phyloP scores from a whole-genome alignment of 805 yeast genomes.

The Candida odintsovae region DNA sequence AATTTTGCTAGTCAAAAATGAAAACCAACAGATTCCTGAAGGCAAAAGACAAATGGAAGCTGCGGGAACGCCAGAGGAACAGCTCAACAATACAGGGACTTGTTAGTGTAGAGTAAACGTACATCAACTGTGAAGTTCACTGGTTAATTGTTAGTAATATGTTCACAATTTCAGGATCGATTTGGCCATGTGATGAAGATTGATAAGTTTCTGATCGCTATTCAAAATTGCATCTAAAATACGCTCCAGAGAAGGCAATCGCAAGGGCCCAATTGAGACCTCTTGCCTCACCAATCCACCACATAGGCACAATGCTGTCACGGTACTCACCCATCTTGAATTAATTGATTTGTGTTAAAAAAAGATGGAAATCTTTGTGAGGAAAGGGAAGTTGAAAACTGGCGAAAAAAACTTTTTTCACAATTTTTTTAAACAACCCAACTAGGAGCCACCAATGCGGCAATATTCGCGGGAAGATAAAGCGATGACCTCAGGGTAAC shows the following conservation, averaged over 20 bases:
- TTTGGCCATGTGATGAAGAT: neutral
- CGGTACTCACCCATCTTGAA: constrained; percentile 25
- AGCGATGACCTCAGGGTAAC: neutral
- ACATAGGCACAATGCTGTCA: neutral
- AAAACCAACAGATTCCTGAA: neutral
- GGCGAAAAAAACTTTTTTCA: constrained; percentile 6
- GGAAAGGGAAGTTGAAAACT: constrained; percentile 1
- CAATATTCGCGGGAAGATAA: neutral
- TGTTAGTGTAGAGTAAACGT: constrained; percentile 7
- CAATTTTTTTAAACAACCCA: neutral
- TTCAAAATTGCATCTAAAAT: neutral
- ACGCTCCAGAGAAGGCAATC: neutral
- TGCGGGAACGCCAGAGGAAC: neutral
- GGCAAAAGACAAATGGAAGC: neutral
- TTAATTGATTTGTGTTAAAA: constrained; percentile 12
- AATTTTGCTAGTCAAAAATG: neutral
- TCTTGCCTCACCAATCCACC: neutral
- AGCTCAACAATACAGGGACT: neutral
- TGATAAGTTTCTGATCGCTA: neutral
- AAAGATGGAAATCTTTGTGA: constrained; percentile 5
- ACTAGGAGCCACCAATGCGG: neutral
- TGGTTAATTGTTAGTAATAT: constrained; percentile 21
- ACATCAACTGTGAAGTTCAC: constrained; percentile 57
- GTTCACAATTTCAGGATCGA: neutral
- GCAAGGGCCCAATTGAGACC: neutral